A percentile compares a stretch with the other conserved stretches of the same genome.
Evolutionary conservation across 805 yeast genomes (phyloP).

Genomic region (Saccharomycopsis schoenii): DNA sequence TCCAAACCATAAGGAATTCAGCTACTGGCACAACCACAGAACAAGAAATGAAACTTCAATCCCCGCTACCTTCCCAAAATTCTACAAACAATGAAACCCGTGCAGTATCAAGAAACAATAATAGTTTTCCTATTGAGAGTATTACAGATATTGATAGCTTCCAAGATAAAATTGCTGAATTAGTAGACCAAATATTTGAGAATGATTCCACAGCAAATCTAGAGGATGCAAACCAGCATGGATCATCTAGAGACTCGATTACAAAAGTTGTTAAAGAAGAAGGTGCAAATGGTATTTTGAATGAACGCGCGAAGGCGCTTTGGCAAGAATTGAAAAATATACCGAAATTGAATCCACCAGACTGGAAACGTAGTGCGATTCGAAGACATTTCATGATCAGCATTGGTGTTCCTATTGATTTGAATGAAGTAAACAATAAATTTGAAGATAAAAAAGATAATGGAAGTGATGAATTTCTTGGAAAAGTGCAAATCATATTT

Average conservation of each 20-base stretch:
- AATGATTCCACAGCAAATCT: conserved; percentile 3
- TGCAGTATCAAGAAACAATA: not conserved
- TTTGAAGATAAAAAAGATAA: not conserved
- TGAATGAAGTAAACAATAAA: conserved; percentile 40
- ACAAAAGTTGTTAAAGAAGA: not conserved
- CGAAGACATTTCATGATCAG: conserved; percentile 54
- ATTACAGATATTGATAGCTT: not conserved
- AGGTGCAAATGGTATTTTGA: not conserved
- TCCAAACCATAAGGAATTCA: conserved; percentile 5
- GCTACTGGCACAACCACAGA: conserved; percentile 14
- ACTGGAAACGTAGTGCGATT: conserved; percentile 61
- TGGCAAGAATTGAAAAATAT: conserved; percentile 38
- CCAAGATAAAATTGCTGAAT: not conserved
- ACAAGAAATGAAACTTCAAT: conserved; percentile 18
- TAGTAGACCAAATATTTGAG: not conserved
- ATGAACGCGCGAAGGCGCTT: conserved; percentile 28
- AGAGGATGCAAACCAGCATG: too few relatives aligned
- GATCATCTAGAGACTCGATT: not conserved
- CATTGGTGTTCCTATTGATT: conserved; percentile 64
- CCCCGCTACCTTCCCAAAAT: not conserved
- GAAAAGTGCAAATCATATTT: conserved; percentile 10
- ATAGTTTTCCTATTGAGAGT: not conserved
- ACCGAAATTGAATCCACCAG: conserved; percentile 46
- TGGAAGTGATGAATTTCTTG: not conserved
- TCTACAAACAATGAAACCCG: not conserved